Conservation (phyloP, 768 basidiomycete genomes). For the Boletus patriciae region DNA sequence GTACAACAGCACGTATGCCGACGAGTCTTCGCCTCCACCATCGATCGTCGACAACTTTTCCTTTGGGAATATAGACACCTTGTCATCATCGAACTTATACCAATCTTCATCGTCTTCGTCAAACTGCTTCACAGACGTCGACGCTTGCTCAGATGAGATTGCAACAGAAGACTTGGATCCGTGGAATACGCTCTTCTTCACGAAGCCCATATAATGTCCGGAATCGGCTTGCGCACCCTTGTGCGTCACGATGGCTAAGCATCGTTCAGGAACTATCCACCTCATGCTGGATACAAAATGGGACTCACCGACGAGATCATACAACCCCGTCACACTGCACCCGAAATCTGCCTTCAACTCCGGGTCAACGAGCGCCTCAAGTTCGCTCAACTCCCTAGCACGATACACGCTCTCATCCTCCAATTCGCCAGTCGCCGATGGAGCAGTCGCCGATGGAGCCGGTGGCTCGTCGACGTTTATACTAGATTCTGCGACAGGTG, state of each 20-base stretch:
- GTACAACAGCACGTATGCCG: conserved; percentile 89
- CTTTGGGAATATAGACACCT: conserved; percentile 80
- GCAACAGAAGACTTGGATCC: conserved; percentile 18
- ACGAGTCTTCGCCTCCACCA: conserved; percentile 89
- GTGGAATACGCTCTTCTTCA: conserved; percentile 75
- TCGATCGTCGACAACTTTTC: conserved; percentile 85
- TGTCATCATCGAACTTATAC: conserved; percentile 98
- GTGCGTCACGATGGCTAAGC: conserved; percentile 92
- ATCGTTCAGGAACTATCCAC: neutral
- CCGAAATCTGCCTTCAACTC: conserved; percentile 69
- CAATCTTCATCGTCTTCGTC: conserved; percentile 75
- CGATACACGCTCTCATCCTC: conserved; percentile 72
- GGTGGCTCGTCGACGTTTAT: conserved; percentile 51
- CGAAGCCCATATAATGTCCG: conserved; percentile 94
- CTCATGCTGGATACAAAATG: neutral
- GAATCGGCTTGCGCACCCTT: conserved; percentile 95
- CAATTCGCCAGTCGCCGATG: conserved; percentile 37
- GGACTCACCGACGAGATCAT: conserved; percentile 83
- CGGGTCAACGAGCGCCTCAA: conserved; percentile 62
- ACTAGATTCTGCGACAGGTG: conserved; percentile 21
- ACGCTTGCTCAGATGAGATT: conserved; percentile 4
- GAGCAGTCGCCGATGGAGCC: conserved; percentile 21
- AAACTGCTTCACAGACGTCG: conserved; percentile 18
- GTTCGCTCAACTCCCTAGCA: no score
- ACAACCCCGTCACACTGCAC: conserved; percentile 75